These are phyloP conservation scores for Galerina sulciceps DNA, from an alignment of 768 basidiomycete species.

Conservation along the genomic window DNA sequence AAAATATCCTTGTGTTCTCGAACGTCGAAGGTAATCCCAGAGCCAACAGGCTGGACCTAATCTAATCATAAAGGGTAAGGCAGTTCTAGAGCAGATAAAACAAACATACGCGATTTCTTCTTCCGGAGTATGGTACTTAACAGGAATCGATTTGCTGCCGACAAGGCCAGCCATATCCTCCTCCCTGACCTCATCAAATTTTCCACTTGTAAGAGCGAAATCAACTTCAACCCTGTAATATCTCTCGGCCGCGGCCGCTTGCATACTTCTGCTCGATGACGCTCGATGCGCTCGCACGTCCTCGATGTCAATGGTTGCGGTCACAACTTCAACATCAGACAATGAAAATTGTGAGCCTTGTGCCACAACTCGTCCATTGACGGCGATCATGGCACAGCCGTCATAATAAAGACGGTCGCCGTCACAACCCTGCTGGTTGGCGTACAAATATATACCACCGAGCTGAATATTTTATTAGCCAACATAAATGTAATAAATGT, in stretches of 20 bases:
- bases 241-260: conserved; percentile 74
- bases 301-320: conserved; percentile 96
- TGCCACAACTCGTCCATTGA: conserved; percentile 90
- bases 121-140: conserved; percentile 84
- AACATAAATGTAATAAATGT: neutral
- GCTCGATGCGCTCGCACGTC: conserved; percentile 91
- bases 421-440: conserved; percentile 99
- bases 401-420: conserved; percentile 98
- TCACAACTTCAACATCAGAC: conserved; percentile 94
- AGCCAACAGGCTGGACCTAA: conserved; percentile 98
- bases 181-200: conserved; percentile 65
- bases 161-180: conserved; percentile 47
- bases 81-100: neutral
- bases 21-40: conserved; percentile 98
- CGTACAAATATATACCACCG: conserved; percentile 96
- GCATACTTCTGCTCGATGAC: conserved; percentile 84
- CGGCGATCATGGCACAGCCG: conserved; percentile 93
- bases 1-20: conserved; percentile 93
- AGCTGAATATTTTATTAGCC: conserved; percentile 52
- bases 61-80: conserved; percentile 40
- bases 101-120: conserved; percentile 92
- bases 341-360: conserved; percentile 98
- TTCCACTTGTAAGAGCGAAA: conserved; percentile 78
- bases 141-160: conserved; percentile 43
- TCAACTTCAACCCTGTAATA: conserved; percentile 86